Evolutionary conservation across 129 eudicot genomes (phyloP), one percentile per base, ranked within the genome.

Genomic region (Dittrichia graveolens): DNA sequence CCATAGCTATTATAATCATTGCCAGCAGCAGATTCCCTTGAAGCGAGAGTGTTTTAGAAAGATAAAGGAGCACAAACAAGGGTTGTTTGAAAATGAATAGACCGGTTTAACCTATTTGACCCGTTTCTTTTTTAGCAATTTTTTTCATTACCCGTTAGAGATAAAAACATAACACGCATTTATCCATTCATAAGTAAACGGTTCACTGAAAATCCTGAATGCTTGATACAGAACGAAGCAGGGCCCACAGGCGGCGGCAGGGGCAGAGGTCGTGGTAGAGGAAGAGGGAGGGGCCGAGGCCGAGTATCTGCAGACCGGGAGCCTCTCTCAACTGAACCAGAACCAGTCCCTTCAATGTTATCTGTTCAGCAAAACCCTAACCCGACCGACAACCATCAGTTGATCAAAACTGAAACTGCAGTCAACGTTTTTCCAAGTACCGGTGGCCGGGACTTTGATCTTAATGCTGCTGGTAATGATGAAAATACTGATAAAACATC

Each of bases 181-280:
- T n/a, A n/a, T n/a, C n/a, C n/a, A n/a, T n/a, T n/a, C n/a, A n/a
- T 24, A 24, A 24, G 31, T 24, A 24, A 24, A 24, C 31, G 31
- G 31, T 0, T 24, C 31, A 24, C 31, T 24, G 47, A 43, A 43
- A 43, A 4, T 43, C 31, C 31, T 3, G 7, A 43, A 35, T 35
- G 11, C 8, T 77, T 39, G 31, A 82, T 81, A 78, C 82, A 84
- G 89, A 79, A 54, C 65, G 96, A 89, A 65, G 54, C 61, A 34
- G 69, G 80, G 38, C 85, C 81, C 12, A 70, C 83, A 61, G 73
- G 86, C 81, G 77, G 80, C 61, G 83, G 90, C 53, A 83, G 90
- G 58, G 96, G 93, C 71, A 82, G 96, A 75, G 93, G 96, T 0
- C 59, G 96, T 61, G 92, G 90, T 50, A 79, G 92, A 55, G 93